These are phyloP conservation scores for Fusarium sp. DNA, from an alignment of 2,329 filamentous ascomycete species.

Conservation along the genomic window DNA sequence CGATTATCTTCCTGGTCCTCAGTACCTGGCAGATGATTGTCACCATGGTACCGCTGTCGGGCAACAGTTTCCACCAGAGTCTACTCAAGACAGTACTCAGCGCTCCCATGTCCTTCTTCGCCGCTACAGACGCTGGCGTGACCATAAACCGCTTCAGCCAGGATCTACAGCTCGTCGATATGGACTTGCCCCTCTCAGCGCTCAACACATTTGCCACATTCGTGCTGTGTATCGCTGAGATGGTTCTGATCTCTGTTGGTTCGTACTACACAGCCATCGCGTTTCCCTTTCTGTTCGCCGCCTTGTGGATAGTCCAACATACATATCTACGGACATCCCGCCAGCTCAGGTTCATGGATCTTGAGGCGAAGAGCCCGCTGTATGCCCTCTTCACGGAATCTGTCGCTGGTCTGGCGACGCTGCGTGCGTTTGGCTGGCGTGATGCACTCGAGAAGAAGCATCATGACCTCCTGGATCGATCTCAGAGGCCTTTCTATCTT, in stretches of 20 bases:
- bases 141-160: conserved; percentile 53
- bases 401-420: conserved; percentile 56
- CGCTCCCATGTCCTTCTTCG: conserved; percentile 50
- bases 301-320: conserved; percentile 28
- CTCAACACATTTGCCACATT: conserved; percentile 38
- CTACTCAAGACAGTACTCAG: conserved; percentile 37
- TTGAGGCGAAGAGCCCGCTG: conserved; percentile 60
- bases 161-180: conserved; percentile 52
- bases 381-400: conserved; percentile 62
- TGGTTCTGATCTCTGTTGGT: conserved; percentile 29
- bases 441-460: conserved; percentile 47
- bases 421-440: conserved; percentile 61
- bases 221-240: conserved; percentile 34
- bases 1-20: conserved; percentile 27
- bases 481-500: conserved; percentile 59
- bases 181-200: conserved; percentile 45
- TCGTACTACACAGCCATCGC: conserved; percentile 33
- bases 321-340: conserved; percentile 60
- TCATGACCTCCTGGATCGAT: conserved; percentile 51
- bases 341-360: conserved; percentile 61
- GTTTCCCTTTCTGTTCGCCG: conserved; percentile 17
- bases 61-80: conserved; percentile 33
- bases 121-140: conserved; percentile 46
- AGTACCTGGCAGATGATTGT: conserved; percentile 42
- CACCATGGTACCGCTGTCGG: conserved; percentile 40